These are phyloP conservation scores for Debaryomyces hansenii DNA, from an alignment of 805 yeast species.

Conservation along the genomic window DNA sequence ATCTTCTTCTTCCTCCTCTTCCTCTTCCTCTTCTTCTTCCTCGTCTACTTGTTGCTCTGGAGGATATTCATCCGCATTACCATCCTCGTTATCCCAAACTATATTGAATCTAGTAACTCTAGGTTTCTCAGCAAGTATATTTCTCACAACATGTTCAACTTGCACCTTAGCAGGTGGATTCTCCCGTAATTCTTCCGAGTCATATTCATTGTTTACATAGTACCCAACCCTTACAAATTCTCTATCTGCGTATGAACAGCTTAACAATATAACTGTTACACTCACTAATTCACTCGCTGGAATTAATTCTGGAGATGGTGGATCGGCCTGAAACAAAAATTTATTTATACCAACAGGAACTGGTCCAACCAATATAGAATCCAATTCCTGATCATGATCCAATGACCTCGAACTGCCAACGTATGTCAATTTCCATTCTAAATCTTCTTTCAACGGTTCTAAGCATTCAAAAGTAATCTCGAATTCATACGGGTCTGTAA, in stretches of 20 bases:
- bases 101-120: conserved; percentile 95
- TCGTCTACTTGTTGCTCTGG: conserved; percentile 73
- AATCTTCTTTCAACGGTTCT: conserved; percentile 86
- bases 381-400: conserved; percentile 96
- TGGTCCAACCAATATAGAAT: conserved; percentile 96
- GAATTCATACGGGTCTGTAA: conserved; percentile 90
- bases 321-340: conserved; percentile 90
- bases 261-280: conserved; percentile 88
- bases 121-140: conserved; percentile 95
- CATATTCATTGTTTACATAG: conserved; percentile 96
- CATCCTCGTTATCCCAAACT: conserved; percentile 86
- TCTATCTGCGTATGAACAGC: conserved; percentile 89
- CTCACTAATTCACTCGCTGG: conserved; percentile 95
- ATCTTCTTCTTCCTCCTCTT: conserved; percentile 56
- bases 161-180: conserved; percentile 93
- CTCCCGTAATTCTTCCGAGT: conserved; percentile 86
- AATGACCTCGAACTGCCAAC: conserved; percentile 94
- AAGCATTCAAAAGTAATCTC: conserved; percentile 97
- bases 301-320: conserved; percentile 93
- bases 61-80: conserved; percentile 65
- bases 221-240: conserved; percentile 98
- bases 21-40: conserved; percentile 63
- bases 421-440: conserved; percentile 96
- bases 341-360: conserved; percentile 97
- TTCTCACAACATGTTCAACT: conserved; percentile 90